A percentile compares a stretch with the other conserved stretches of the same genome.
phyloP scores from a whole-genome alignment of 768 basidiomycete genomes.

The Pisolithus orientalis region DNA sequence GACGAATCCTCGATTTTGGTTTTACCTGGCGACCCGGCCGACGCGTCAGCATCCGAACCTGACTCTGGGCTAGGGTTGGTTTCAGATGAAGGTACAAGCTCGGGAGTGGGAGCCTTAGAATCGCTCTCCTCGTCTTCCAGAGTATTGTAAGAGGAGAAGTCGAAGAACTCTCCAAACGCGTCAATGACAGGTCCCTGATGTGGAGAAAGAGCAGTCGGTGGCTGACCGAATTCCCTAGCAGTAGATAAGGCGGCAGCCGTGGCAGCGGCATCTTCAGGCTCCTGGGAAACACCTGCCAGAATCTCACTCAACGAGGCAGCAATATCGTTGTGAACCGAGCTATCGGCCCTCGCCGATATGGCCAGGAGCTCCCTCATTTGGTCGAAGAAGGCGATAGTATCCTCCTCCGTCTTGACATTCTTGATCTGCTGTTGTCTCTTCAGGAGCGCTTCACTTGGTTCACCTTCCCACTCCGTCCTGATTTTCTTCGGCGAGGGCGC shows the following conservation, averaged over 20 bases:
- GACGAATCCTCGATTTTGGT: slow-evolving; percentile 46
- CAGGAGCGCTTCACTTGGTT: slow-evolving; percentile 43
- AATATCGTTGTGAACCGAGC: slow-evolving; percentile 40
- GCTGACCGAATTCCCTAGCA: slow-evolving; percentile 25
- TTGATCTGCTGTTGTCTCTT: slow-evolving; percentile 35
- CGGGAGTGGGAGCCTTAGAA: slow-evolving; percentile 70
- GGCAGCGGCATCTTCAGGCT: slow-evolving; percentile 29
- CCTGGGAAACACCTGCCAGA: slow-evolving; percentile 49
- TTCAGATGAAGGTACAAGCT: slow-evolving; percentile 62
- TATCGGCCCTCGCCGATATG: slow-evolving; percentile 34
- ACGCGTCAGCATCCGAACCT: slow-evolving; percentile 52
- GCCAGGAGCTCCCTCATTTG: slow-evolving; percentile 60
- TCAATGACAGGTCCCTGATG: slow-evolving; percentile 31
- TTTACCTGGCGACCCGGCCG: slow-evolving; percentile 43
- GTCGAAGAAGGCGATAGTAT: slow-evolving; percentile 56
- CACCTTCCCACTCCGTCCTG: slow-evolving; percentile 68
- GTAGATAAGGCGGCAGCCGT: slow-evolving; percentile 22
- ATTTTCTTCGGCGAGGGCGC: slow-evolving; percentile 67
- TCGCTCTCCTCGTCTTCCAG: slow-evolving; percentile 51
- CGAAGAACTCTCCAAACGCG: slow-evolving; percentile 50
- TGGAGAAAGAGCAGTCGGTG: slow-evolving; percentile 28
- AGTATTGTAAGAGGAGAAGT: slow-evolving; percentile 57
- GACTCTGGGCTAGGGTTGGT: slow-evolving; percentile 77
- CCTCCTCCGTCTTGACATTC: slow-evolving; percentile 59
- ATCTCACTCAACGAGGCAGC: slow-evolving; percentile 59